Base-by-base conservation (phyloP, 164 flowering plant species). In the Magnolia kwangsiensis region DNA sequence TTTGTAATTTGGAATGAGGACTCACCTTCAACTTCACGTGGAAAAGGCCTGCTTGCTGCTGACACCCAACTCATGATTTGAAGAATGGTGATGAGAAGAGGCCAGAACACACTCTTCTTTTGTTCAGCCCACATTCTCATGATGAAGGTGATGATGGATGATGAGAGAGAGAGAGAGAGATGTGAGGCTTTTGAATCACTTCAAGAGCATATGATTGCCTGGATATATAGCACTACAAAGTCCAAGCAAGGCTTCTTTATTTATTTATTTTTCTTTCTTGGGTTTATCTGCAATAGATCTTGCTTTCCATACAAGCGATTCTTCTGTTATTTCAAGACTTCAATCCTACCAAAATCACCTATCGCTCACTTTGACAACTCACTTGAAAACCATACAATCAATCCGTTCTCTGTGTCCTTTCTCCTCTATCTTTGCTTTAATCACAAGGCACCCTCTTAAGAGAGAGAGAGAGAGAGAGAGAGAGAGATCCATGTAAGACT, bases 301-400 rank as follows among this genome's bases (percentile, higher is more conserved):
- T 80, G 80, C 84, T 82, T 84, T 70, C 37, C 58, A 67, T 45
- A 69, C 80, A 80, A 82, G 86, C 18, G 83, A 84, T 82, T 66
- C 78, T 80, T 65, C 73, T 77, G 51, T 84, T 79, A 71, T 72
- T 51, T 72, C 78, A 75, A 72, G n/a, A 29, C 73, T 71, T 74
- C 80, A 51, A 76, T 59, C 45, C 31, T 18, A 72, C 51, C 50
- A 63, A 13, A 24, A 37, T 29, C 71, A 14, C 71, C 71, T 68
- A 24, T 21, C 61, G 8, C 27, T 45, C 27, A 37, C 66, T 50
- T 69, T 77, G 79, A 73, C 79, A 73, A 76, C 71, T 68, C 81
- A 63, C 72, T 51, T 68, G 69, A 63, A 45, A 49, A 24, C 74
- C 59, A 29, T 66, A 63, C 37, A 21, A 63, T 71, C 74, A 59